Percentiles rank a stretch among this genome's conserved stretches.
Evolutionary conservation across 2,329 filamentous ascomycete species (phyloP).

Genomic region (Claviceps spartinae): DNA sequence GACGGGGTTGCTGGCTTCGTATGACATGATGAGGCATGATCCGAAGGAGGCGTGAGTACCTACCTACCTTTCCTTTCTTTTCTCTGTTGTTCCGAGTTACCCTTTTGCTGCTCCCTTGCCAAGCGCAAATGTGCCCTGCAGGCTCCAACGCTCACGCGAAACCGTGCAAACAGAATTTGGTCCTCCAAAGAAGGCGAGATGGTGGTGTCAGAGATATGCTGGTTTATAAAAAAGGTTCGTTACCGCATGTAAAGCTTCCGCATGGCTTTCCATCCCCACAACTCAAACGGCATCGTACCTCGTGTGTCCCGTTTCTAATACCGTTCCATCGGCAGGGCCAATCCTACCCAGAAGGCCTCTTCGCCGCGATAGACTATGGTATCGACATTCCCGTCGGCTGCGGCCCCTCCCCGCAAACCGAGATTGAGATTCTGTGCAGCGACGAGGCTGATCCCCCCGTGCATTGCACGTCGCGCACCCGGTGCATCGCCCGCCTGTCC

Average conservation of each 20-base stretch:
- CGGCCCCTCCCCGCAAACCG: slow-evolving; percentile 22
- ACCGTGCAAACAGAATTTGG: slow-evolving; percentile 17
- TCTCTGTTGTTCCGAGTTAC: not conserved
- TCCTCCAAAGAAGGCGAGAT: slow-evolving; percentile 24
- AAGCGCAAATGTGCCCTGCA: not conserved
- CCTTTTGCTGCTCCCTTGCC: not conserved
- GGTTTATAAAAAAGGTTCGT: slow-evolving; percentile 25
- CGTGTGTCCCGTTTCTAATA: not conserved
- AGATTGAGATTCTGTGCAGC: slow-evolving; percentile 25
- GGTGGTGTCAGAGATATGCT: slow-evolving; percentile 25
- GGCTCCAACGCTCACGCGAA: slow-evolving; percentile 4
- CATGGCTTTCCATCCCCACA: too few relatives aligned
- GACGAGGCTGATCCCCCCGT: slow-evolving; percentile 17
- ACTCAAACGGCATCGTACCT: too few relatives aligned
- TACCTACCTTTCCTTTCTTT: not conserved
- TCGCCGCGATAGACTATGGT: slow-evolving; percentile 23
- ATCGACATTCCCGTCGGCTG: slow-evolving; percentile 23
- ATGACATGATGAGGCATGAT: slow-evolving; percentile 23
- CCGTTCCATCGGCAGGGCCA: slow-evolving; percentile 16
- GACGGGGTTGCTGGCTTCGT: slow-evolving; percentile 21
- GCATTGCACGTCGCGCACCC: slow-evolving; percentile 17
- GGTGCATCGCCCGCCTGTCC: slow-evolving; percentile 20
- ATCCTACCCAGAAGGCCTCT: slow-evolving; percentile 23
- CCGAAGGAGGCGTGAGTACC: slow-evolving; percentile 21
- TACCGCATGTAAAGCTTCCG: not conserved